Base-by-base conservation (phyloP, 345 rosid species). In the Bruguiera sexangula region DNA sequence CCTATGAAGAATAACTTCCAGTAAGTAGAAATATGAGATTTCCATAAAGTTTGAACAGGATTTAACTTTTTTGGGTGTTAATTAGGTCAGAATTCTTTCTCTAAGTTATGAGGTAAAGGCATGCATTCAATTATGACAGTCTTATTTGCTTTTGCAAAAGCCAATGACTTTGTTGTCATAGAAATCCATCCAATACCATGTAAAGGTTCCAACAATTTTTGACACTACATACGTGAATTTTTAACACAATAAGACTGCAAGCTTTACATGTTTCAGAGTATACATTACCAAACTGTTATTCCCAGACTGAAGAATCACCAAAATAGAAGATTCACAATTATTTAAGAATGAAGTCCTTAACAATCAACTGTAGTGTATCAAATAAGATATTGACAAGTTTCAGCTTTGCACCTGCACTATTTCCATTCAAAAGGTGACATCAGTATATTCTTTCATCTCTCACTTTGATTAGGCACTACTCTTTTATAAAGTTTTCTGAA, bases 1-100 rank as follows among this genome's bases (percentile, higher is more conserved):
- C 93, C 93, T 86, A 53, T 20, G 48, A 70, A 58, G 54, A 65
- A 54, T 2, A 66, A 31, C 34, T 55, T 27, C 53, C 10, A 50
- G 70, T 64, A 26, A 65, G 27, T 43, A 72, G 9, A 57, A 46
- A 24, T 43, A 55, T 13, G 21, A 65, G 11, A 4, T 39, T 29
- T 52, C 34, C 55, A 53, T 8, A 39, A 7, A 6, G n/a, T 48
- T 62, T 43, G 56, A 16, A 8, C 37, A 30, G 46, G 18, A n/a
- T 54, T 15, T 10, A 37, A 43, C 16, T 13, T 36, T 52, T 1
- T 19, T 56, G 19, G 27, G 43, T 2, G 11, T 13, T 24, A 26
- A 18, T 29, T 32, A 8, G 8, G 21, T 13, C 24, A 67, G n/a
- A 67, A 53, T 11, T 53, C 6, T 22, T 15, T 67, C 36, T 26